Conservation (phyloP, 1,284 basidiomycete species). For the Naganishia liquefaciens region DNA sequence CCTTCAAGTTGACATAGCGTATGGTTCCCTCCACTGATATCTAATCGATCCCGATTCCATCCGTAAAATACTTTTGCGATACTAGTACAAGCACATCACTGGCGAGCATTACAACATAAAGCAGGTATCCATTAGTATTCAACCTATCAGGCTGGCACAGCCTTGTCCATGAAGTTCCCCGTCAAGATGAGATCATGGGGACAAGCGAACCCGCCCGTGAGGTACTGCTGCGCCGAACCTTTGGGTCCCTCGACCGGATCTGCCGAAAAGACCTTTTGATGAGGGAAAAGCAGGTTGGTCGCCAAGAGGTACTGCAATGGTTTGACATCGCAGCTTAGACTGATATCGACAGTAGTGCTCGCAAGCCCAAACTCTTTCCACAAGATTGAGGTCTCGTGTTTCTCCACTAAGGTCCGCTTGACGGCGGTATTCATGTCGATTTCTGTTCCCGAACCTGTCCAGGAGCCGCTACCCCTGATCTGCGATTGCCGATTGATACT, state of each 20-base stretch:
- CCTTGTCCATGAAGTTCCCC: no score
- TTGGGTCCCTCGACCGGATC: slow-evolving; percentile 1
- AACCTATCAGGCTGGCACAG: neutral
- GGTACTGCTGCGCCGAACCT: neutral
- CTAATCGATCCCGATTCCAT: no score
- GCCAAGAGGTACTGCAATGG: slow-evolving; percentile 2
- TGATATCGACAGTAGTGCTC: neutral
- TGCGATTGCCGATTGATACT: neutral
- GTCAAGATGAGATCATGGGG: neutral
- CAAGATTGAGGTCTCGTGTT: neutral
- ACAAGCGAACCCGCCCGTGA: neutral
- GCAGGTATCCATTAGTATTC: no score
- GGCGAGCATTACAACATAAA: no score
- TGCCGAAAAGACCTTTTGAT: neutral
- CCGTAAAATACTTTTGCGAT: no score
- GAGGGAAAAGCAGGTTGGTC: slow-evolving; percentile 9
- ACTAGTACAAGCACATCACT: no score
- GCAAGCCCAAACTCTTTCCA: neutral
- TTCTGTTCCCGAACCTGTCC: neutral
- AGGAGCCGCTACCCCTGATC: neutral
- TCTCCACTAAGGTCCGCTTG: neutral
- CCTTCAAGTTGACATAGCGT: no score
- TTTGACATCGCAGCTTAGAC: neutral
- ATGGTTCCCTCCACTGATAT: no score
- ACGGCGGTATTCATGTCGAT: neutral